Conservation (phyloP, 1,139 yeast species). For the Blastobotrys ciferrii region DNA sequence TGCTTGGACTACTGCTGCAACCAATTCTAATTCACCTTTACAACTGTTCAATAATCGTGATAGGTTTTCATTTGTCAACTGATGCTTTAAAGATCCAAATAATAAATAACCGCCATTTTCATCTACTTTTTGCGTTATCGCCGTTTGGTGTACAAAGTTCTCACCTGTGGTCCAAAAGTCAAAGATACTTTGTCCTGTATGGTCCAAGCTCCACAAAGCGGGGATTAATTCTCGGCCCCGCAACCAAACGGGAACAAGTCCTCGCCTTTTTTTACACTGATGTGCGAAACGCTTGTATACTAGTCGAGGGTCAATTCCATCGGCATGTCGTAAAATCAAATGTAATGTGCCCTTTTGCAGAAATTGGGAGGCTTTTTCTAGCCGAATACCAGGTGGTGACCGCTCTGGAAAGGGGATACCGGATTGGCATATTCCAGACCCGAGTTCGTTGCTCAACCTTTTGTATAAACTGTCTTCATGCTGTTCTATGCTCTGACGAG, state of each 20-base stretch:
- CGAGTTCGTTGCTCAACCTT: slow-evolving; percentile 6
- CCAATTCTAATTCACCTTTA: slow-evolving; percentile 9
- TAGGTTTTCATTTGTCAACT: background rate
- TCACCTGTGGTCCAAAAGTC: slow-evolving; percentile 16
- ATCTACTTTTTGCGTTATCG: background rate
- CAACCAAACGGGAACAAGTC: background rate
- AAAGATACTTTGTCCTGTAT: slow-evolving; percentile 3
- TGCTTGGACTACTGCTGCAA: slow-evolving; percentile 11
- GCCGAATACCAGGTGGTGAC: slow-evolving; percentile 11
- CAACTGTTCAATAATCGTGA: background rate
- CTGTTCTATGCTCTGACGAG: background rate
- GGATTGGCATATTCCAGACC: background rate
- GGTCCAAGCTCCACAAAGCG: slow-evolving; percentile 16
- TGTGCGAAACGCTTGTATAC: background rate
- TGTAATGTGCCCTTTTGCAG: background rate
- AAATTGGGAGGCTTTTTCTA: slow-evolving; percentile 1
- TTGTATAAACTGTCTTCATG: slow-evolving; percentile 6
- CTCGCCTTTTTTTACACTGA: background rate
- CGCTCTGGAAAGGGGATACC: slow-evolving; percentile 12
- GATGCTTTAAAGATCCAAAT: slow-evolving; percentile 2
- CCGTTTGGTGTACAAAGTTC: background rate
- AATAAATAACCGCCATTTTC: slow-evolving; percentile 5
- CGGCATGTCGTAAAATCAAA: background rate
- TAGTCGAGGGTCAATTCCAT: background rate
- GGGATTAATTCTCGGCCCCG: slow-evolving; percentile 3